Evolutionary conservation across 1,284 basidiomycete species (phyloP).

Genomic region (Athelia psychrophila): DNA sequence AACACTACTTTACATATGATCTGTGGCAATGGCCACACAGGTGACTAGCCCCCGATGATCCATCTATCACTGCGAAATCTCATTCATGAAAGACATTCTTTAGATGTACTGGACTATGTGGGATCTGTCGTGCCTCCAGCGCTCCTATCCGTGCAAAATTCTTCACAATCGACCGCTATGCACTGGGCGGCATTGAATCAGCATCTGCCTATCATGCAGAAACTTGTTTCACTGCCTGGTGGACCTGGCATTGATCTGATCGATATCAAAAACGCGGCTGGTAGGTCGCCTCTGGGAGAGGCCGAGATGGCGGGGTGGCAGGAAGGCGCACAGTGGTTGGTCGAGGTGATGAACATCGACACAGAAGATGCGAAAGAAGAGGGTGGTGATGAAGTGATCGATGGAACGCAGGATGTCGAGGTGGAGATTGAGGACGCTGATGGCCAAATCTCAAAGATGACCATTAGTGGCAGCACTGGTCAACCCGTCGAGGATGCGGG

Average conservation of each 20-base stretch:
- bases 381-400: slow-evolving; percentile 29
- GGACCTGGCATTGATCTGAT: slow-evolving; percentile 67
- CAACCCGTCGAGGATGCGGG: not conserved
- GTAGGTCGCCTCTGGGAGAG: slow-evolving; percentile 70
- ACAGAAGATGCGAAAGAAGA: slow-evolving; percentile 35
- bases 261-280: slow-evolving; percentile 69
- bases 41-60: slow-evolving; percentile 39
- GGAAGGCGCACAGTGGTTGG: slow-evolving; percentile 77
- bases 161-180: slow-evolving; percentile 73
- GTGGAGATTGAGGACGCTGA: slow-evolving; percentile 70
- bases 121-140: slow-evolving; percentile 59
- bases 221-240: slow-evolving; percentile 55
- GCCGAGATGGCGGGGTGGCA: slow-evolving; percentile 77
- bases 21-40: slow-evolving; percentile 82
- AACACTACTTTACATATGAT: slow-evolving; percentile 85
- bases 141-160: slow-evolving; percentile 61
- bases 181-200: slow-evolving; percentile 89
- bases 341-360: slow-evolving; percentile 71
- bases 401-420: slow-evolving; percentile 39
- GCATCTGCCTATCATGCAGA: slow-evolving; percentile 64
- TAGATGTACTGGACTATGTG: slow-evolving; percentile 73
- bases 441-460: slow-evolving; percentile 59
- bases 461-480: slow-evolving; percentile 27
- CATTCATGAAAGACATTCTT: slow-evolving; percentile 40
- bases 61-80: slow-evolving; percentile 22